Evolutionary conservation across 331 rosid species (phyloP), one percentile per base, ranked within the genome.

Genomic region (Arachis monticola): DNA sequence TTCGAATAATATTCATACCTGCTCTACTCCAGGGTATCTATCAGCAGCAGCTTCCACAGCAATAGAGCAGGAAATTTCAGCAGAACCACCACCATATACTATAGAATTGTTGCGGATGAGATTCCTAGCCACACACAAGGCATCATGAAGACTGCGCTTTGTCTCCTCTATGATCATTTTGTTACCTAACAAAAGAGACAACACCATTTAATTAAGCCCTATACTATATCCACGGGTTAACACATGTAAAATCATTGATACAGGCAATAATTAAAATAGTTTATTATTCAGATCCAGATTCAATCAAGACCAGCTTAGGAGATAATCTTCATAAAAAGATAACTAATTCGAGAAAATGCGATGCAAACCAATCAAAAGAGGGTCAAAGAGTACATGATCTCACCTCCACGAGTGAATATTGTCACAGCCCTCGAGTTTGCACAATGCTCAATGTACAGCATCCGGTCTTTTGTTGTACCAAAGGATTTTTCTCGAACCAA

Each of bases 121-220:
- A 89, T 95, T 95, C 84, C 99, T 90, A 48, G 99, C 96, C 64
- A 95, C 99, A 60, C 99, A 95, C 64, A 95, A 72, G 72, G 98
- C 96, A 89, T 95, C 98, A 0, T 92, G 99, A 79, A 95, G 55
- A 76, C 98, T 95, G 60, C 99, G 96, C 77, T 95, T 95, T 70
- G 99, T 95, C 93, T 95, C 99, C 87, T 92, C 99, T 67, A 92
- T 83, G 75, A 95, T 87, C 99, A 95, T 95, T 79, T 95, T 95
- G 90, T 95, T 95, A 80, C 98, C 99, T 92, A 73, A 56, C 68
- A 69, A 67, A 78, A 57, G 71, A 57, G 76, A 70, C 27, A 60
- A 63, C 42, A 57, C 64, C n/a, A 69, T 17, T 17, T 17, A 17
- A 17, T 17, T 17, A 17, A 17, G 22, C 22, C 22, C 22, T 17